Base-by-base conservation (phyloP, 768 basidiomycete genomes). In the Phaeolepiota aurea region DNA sequence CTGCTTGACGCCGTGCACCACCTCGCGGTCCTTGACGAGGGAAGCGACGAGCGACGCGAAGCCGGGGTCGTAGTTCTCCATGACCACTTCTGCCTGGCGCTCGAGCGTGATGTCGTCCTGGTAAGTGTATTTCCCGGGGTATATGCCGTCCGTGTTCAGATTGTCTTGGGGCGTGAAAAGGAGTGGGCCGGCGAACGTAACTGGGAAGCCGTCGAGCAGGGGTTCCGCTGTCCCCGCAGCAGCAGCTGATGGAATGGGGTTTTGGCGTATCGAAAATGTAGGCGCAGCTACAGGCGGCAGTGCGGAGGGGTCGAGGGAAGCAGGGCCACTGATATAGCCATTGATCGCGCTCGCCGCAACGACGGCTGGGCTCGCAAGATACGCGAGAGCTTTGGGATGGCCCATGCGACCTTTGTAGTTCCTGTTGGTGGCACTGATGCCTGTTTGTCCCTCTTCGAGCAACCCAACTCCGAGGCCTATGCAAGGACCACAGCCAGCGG, bases 321-420 rank as follows among this genome's bases (percentile, higher is more conserved):
- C 75, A 0, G 96, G 96, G 2, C 87, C 74, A 47, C 79, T 82
- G 48, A 99, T 98, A 54, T 82, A 84, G 3, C 96, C 96, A 42
- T 85, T 88, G 34, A 92, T 67, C 1, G 96, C 96, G 41, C 89
- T 92, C 3, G 96, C 93, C 16, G 96, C 94, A 11, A 99, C 96
- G 4, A 98, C 94, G 2, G 90, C 92, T 1, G 96, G 96, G 48
- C 89, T 92, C 3, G 91, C 92, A 31, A 99, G 78, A 64, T 98
- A 98, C 0, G 96, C 94, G 50, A 85, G 77, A 0, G 96, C 94
- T 38, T 89, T 87, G 0, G 96, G 94, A 48, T 84, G 79, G 0
- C 96, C 96, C 96, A 99, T 99, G 3, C 96, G 76, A 3, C 96
- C 96, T 68, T 99, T 98, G 68, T 97, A 99, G 56, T 99, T 99